Percentiles rank a stretch among this genome's conserved stretches.
Evolutionary conservation across 768 basidiomycete species (phyloP).

Genomic region (Dacryopinax spathularia): DNA sequence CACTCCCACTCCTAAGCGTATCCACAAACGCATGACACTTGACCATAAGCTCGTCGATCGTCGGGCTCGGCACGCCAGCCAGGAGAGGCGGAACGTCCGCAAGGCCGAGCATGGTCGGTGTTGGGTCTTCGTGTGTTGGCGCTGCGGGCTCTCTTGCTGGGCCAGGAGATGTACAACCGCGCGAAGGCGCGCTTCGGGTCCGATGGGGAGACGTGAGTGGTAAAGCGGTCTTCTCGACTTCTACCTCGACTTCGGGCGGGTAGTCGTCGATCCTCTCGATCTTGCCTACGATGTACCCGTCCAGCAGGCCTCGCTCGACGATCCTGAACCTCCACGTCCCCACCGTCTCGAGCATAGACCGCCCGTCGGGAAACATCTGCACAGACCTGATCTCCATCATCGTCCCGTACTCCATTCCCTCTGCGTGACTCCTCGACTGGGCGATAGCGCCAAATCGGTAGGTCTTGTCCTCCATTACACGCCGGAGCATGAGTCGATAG

Average conservation of each 20-base stretch:
- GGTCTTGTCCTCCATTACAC: slow-evolving; percentile 63
- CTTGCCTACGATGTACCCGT: slow-evolving; percentile 80
- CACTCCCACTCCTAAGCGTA: slow-evolving; percentile 51
- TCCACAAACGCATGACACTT: slow-evolving; percentile 48
- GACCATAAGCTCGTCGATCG: slow-evolving; percentile 44
- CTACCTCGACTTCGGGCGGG: slow-evolving; percentile 27
- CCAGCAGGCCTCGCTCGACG: slow-evolving; percentile 64
- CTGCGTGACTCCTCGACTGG: slow-evolving; percentile 37
- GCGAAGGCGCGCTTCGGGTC: not conserved
- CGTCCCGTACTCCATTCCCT: slow-evolving; percentile 67
- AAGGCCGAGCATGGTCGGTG: not conserved
- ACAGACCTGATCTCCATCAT: slow-evolving; percentile 82
- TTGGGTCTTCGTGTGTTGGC: not conserved
- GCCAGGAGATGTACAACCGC: not conserved
- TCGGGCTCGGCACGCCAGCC: slow-evolving; percentile 16
- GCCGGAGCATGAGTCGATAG: slow-evolving; percentile 91
- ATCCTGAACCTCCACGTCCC: slow-evolving; percentile 70
- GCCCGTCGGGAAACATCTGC: slow-evolving; percentile 76
- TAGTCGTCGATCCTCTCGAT: slow-evolving; percentile 49
- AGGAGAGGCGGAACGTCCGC: not conserved
- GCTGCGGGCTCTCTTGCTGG: not conserved
- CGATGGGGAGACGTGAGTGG: not conserved
- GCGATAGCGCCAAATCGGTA: slow-evolving; percentile 93
- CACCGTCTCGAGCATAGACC: slow-evolving; percentile 69
- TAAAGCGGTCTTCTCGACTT: slow-evolving; percentile 23